Evolutionary conservation across 192 early-diverging fungal species (phyloP).

Genomic region (Coemansia sp.): DNA sequence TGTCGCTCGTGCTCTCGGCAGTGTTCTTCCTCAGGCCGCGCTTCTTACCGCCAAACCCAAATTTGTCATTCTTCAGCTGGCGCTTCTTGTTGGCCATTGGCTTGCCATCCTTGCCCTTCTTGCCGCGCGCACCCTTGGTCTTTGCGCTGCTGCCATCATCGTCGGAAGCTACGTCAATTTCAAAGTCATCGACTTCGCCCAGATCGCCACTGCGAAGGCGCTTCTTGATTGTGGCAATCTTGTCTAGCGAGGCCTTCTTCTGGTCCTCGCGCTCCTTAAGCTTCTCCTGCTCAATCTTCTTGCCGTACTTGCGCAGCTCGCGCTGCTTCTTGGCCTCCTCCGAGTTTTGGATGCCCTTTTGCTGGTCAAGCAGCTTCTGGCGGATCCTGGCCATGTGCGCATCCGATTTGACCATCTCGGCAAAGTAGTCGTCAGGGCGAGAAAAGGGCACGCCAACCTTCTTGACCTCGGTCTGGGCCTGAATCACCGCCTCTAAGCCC

Average conservation of each 20-base stretch:
- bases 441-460: conserved; percentile 71
- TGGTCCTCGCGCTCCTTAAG: conserved; percentile 80
- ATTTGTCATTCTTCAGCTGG: conserved; percentile 77
- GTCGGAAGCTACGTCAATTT: conserved; percentile 45
- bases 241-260: conserved; percentile 87
- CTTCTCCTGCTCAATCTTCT: conserved; percentile 94
- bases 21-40: conserved; percentile 76
- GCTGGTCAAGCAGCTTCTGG: conserved; percentile 82
- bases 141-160: conserved; percentile 16
- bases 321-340: conserved; percentile 86
- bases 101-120: conserved; percentile 27
- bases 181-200: conserved; percentile 49
- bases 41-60: conserved; percentile 90
- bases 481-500: conserved; percentile 73
- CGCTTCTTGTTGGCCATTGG: conserved; percentile 54
- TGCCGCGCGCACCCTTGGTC: conserved; percentile 11
- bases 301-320: conserved; percentile 94
- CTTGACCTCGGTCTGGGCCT: conserved; percentile 62
- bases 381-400: conserved; percentile 90
- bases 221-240: conserved; percentile 86
- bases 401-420: conserved; percentile 98
- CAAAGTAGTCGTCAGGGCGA: conserved; percentile 94
- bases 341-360: conserved; percentile 70
- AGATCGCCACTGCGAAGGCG: conserved; percentile 62
- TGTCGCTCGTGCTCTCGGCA: conserved; percentile 68